These are phyloP conservation scores for Vigna reflexopilosa DNA, from an alignment of 306 rosid genomes.

Conservation along the genomic window DNA sequence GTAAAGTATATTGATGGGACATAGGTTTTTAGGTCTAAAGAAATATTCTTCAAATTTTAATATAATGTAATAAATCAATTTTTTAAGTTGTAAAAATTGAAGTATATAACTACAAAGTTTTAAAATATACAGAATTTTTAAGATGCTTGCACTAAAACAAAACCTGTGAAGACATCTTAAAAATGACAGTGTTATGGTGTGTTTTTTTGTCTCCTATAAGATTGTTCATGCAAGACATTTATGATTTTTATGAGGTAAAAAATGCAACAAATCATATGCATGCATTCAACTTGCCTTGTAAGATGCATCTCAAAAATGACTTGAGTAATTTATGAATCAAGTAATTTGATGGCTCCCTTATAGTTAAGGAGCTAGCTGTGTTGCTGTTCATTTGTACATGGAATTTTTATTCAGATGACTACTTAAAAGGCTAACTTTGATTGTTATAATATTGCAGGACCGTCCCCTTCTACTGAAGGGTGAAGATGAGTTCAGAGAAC, in stretches of 20 bases:
- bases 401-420: constrained; percentile 7
- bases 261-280: neutral
- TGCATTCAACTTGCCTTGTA: neutral
- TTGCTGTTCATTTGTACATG: neutral
- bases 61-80: too few species aligned
- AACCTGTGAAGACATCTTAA: too few species aligned
- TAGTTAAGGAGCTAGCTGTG: constrained; percentile 3
- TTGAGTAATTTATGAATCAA: neutral
- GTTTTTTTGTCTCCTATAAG: neutral
- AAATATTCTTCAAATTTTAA: too few species aligned
- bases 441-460: constrained; percentile 54
- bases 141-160: too few species aligned
- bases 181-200: neutral
- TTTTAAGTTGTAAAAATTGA: too few species aligned
- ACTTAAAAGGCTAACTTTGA: constrained; percentile 40
- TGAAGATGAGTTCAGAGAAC: constrained; percentile 63
- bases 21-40: too few species aligned
- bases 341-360: neutral
- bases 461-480: constrained; percentile 31
- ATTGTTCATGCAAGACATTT: neutral
- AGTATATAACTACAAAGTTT: too few species aligned
- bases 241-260: neutral
- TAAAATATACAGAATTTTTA: too few species aligned
- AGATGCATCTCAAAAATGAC: neutral
- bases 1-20: too few species aligned